Conservation (phyloP, 2,329 filamentous ascomycete genomes). For the Fusarium sp. region DNA sequence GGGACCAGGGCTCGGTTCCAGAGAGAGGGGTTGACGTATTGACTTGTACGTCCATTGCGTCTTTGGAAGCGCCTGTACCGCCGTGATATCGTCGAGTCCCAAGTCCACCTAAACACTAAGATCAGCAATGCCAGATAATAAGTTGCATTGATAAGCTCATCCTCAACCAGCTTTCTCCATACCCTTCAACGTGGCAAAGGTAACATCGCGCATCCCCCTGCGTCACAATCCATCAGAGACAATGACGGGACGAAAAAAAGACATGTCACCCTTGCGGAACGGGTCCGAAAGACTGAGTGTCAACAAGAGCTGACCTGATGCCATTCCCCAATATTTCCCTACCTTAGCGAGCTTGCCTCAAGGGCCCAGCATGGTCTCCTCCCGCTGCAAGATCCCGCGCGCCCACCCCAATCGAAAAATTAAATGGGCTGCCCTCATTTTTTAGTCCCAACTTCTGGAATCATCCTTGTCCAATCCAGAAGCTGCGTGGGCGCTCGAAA, state of each 20-base stretch:
- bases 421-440: constrained; percentile 8
- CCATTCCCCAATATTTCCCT: neutral
- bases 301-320: constrained; percentile 1
- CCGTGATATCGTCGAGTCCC: neutral
- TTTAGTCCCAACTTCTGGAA: constrained; percentile 17
- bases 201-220: constrained; percentile 11
- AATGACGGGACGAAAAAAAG: constrained; percentile 3
- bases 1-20: neutral
- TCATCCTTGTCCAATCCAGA: constrained; percentile 4
- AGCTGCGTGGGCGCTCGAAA: constrained; percentile 10
- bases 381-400: constrained; percentile 34
- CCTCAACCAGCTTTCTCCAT: constrained; percentile 20
- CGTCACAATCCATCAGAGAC: constrained; percentile 4
- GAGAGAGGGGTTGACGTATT: neutral
- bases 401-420: neutral
- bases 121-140: neutral
- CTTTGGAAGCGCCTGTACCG: neutral
- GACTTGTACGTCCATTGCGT: neutral
- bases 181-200: constrained; percentile 18
- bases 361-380: neutral
- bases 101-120: neutral
- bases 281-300: constrained; percentile 21
- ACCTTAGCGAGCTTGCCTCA: constrained; percentile 1
- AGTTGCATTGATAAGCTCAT: neutral
- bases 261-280: constrained; percentile 1